phyloP scores from a whole-genome alignment of 2,329 filamentous ascomycete genomes.

The Cercospora nicotianae region DNA sequence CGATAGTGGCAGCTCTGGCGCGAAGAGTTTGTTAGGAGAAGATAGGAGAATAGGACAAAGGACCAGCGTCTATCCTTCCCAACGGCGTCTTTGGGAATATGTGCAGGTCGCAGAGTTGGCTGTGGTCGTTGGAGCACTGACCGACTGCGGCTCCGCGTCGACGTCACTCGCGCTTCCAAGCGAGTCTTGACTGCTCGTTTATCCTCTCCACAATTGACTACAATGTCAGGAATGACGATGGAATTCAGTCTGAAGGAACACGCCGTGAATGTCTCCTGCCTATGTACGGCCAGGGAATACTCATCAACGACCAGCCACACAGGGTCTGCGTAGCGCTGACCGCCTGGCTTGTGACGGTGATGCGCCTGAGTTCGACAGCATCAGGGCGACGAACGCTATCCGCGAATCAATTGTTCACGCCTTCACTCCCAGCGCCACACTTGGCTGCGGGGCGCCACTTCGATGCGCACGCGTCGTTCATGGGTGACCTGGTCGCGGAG shows the following conservation, averaged over 20 bases:
- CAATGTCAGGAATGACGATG: background rate
- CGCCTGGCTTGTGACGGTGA: constrained; percentile 3
- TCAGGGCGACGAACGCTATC: constrained; percentile 1
- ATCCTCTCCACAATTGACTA: background rate
- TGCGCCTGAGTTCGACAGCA: background rate
- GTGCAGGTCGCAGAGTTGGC: background rate
- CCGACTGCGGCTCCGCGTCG: background rate
- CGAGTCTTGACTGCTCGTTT: background rate
- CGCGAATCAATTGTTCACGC: constrained; percentile 13
- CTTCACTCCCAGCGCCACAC: constrained; percentile 2
- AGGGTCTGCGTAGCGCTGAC: background rate
- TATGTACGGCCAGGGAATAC: background rate
- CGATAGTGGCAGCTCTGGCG: background rate
- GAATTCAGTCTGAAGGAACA: background rate
- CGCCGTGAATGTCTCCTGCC: background rate
- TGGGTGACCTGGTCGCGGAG: constrained; percentile 1
- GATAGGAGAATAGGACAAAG: background rate
- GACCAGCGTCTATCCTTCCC: background rate
- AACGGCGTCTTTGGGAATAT: background rate
- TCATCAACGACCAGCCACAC: background rate
- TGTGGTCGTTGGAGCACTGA: constrained; percentile 1
- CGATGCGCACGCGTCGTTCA: constrained; percentile 3
- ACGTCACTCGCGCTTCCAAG: background rate
- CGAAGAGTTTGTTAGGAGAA: background rate
- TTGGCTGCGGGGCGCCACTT: constrained; percentile 1